Evolutionary conservation across 768 basidiomycete species (phyloP), one percentile per base, ranked within the genome.

Genomic region (Rossbeevera mucosa): DNA sequence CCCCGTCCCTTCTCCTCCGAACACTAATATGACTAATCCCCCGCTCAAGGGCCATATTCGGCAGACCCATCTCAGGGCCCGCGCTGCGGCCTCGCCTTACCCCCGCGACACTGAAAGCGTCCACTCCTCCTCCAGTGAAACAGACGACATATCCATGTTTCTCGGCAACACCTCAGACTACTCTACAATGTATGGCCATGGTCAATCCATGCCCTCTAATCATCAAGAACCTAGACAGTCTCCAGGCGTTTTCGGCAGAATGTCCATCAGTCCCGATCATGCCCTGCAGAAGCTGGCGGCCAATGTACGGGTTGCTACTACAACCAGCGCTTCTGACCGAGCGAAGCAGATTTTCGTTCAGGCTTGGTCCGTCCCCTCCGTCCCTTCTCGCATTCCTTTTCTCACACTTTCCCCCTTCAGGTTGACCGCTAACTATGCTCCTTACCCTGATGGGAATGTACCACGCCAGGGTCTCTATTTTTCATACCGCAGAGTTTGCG

Each of bases 311-410:
- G 86, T 86, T 41, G 91, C 91, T 12, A 93, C 91, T 3, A 94
- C 91, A 7, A 92, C 91, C 33, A 91, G 88, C 63, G 91, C 91
- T 47, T 92, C 91, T 11, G 91, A 94, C 69, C 74, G 91, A 63
- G 91, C 91, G 48, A 92, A 92, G 63, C 89, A 92, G 71, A 91
- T 92, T 62, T 94, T 94, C 63, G 91, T 93, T 18, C 91, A 93
- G 70, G 89, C 89, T 51, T 94, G 91, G 91, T 91, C 59, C 59
- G 85, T 77, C 45, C 45, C 44, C 16, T 49, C 22, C 55, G 64
- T 59, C 50, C 58, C 55, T 57, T 58, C 47, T 53, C 38, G 30
- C 46, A 9, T 25, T 59, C 48, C 51, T 20, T 54, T 43, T 54
- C 59, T 68, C 59, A 64, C 57, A 38, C 31, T 12, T 52, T 44